Evolutionary conservation across 768 basidiomycete genomes (phyloP).

Genomic region (Amylocystis lapponica): DNA sequence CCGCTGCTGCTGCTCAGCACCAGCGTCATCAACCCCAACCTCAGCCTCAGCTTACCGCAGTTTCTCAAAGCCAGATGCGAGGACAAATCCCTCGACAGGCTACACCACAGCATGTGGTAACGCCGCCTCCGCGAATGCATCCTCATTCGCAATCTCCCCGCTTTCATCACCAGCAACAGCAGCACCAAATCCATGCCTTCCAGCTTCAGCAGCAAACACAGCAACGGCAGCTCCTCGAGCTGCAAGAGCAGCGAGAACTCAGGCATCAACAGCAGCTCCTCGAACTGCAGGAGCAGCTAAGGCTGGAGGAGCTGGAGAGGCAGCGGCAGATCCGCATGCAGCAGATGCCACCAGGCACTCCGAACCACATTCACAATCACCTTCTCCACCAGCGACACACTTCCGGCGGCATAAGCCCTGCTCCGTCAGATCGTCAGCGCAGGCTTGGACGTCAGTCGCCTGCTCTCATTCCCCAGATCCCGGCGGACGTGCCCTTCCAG

Average conservation of each 20-base stretch:
- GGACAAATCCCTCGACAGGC: conserved; percentile 10
- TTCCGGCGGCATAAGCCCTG: conserved; percentile 35
- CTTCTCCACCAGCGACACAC: conserved; percentile 37
- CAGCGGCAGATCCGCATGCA: conserved; percentile 21
- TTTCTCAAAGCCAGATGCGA: background rate
- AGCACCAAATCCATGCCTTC: conserved; percentile 54
- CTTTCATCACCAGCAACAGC: conserved; percentile 71
- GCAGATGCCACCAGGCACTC: conserved; percentile 18
- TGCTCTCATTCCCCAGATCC: conserved; percentile 11
- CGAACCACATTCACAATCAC: conserved; percentile 17
- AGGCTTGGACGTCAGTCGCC: conserved; percentile 41
- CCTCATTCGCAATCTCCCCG: conserved; percentile 74
- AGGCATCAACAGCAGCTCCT: conserved; percentile 36
- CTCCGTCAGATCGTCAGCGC: conserved; percentile 42
- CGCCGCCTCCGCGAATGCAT: conserved; percentile 71
- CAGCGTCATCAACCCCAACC: conserved; percentile 14
- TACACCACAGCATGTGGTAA: conserved; percentile 35
- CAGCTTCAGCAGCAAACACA: conserved; percentile 64
- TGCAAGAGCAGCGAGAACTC: conserved; percentile 26
- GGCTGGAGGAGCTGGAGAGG: conserved; percentile 56
- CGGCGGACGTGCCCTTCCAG: conserved; percentile 35
- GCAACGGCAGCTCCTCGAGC: conserved; percentile 33
- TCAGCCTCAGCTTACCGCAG: conserved; percentile 10
- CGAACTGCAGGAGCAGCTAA: conserved; percentile 50
- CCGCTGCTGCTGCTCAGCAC: conserved; percentile 35